Base-by-base conservation (phyloP, 371 early-diverging fungal genomes). In the Mucor sp. region DNA sequence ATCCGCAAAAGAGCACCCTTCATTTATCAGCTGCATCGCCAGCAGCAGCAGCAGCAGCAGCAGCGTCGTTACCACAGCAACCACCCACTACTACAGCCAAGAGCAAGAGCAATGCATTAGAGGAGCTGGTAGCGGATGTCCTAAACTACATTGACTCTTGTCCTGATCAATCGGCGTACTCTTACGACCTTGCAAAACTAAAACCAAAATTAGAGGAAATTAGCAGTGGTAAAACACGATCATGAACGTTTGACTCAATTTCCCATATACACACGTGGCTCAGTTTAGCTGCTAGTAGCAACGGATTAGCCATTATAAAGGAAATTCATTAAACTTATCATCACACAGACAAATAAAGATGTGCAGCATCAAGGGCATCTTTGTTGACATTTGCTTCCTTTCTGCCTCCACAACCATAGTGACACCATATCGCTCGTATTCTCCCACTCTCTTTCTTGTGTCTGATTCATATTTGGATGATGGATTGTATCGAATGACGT, bases 131-230 rank as follows among this genome's bases (percentile, higher is more conserved):
- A 6, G 68, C 61, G 1, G 74, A 74, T 59, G 74, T 74, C 7
- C 47, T 74, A 21, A 67, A 53, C 11, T 68, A 74, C 59, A 65
- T 74, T 43, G 74, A 74, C 15, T 71, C 74, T 1, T 74, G 68
- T 57, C 71, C 74, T 35, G 61, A 74, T 57, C 63, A 65, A 41
- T 50, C 71, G 21, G 74, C 68, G 14, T 71, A 67, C 17, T 74
- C 74, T 8, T 58, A 53, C 25, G 71, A 71, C 37, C 60, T 74
- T 8, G 68, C 65, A 23, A 65, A 41, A 37, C 58, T 74, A 15
- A 70, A 67, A 37, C 71, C 74, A 9, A 63, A 62, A 28, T 21
- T 74, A 41, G 44, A 71, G 43, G 71, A 47, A 53, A 53, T 53
- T 53, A 53, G 53, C 15, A 27, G 27, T 27, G 53, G 23, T 23